Evolutionary conservation across 805 yeast genomes (phyloP).

Genomic region (Cyberlindnera amylophila): DNA sequence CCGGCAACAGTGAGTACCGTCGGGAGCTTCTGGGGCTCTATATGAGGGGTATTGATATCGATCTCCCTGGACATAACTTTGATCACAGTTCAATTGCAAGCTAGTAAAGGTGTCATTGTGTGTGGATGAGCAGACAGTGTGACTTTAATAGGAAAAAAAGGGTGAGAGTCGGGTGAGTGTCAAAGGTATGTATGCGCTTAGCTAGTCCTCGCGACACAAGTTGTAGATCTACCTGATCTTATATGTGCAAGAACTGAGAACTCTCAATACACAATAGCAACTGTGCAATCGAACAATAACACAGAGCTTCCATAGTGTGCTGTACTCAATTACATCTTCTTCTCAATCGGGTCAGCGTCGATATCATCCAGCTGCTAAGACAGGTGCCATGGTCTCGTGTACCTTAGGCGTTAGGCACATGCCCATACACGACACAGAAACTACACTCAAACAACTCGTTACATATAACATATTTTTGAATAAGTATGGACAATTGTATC

Average conservation of each 20-base stretch:
- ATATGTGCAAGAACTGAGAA: too few relatives aligned
- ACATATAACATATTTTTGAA: not conserved
- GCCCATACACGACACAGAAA: too few relatives aligned
- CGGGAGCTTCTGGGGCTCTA: slow-evolving; percentile 1
- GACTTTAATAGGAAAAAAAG: not conserved
- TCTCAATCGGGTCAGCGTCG: too few relatives aligned
- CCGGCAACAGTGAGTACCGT: slow-evolving; percentile 58
- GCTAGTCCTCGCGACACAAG: slow-evolving; percentile 3
- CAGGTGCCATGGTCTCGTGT: too few relatives aligned
- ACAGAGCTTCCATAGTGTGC: too few relatives aligned
- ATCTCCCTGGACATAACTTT: slow-evolving; percentile 3
- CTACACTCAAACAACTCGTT: not conserved
- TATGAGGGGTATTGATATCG: not conserved
- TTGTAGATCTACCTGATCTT: too few relatives aligned
- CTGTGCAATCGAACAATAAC: too few relatives aligned
- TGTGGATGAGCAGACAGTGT: not conserved
- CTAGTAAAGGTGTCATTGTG: not conserved
- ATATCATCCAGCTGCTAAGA: too few relatives aligned
- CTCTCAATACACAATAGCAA: too few relatives aligned
- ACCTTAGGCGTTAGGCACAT: too few relatives aligned
- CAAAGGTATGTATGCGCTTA: slow-evolving; percentile 13
- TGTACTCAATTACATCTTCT: too few relatives aligned
- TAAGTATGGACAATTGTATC: not conserved
- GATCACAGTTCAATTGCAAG: not conserved
- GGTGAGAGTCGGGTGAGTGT: not conserved